phyloP scores from a whole-genome alignment of 2,329 filamentous ascomycete genomes.

The Cercospora citrullina region DNA sequence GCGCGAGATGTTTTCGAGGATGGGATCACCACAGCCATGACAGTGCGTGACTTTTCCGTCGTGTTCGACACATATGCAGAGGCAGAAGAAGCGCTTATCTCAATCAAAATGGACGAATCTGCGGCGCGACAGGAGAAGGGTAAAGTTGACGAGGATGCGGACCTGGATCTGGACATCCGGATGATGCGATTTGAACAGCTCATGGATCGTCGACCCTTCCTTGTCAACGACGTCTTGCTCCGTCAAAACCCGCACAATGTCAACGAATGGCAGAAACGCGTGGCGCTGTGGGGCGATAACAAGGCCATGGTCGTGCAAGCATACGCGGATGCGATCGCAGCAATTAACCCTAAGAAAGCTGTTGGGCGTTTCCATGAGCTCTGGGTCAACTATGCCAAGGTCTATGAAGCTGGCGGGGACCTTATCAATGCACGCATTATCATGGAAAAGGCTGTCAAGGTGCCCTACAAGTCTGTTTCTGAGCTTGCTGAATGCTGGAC shows the following conservation, averaged over 20 bases:
- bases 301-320: conserved; percentile 87
- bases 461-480: conserved; percentile 95
- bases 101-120: conserved; percentile 84
- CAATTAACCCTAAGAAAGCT: conserved; percentile 91
- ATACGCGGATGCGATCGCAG: conserved; percentile 89
- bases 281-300: conserved; percentile 94
- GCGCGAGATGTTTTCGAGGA: conserved; percentile 94
- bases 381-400: conserved; percentile 95
- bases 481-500: conserved; percentile 99
- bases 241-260: conserved; percentile 97
- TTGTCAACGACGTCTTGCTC: conserved; percentile 92
- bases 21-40: conserved; percentile 97
- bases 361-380: conserved; percentile 90
- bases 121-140: conserved; percentile 77
- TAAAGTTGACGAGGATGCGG: conserved; percentile 74
- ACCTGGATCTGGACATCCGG: conserved; percentile 91
- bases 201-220: conserved; percentile 93
- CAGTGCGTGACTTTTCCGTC: conserved; percentile 92
- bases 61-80: conserved; percentile 96
- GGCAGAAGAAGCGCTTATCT: conserved; percentile 94
- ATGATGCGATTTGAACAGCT: conserved; percentile 98
- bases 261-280: conserved; percentile 93
- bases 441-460: conserved; percentile 96
- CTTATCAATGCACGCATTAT: conserved; percentile 83
- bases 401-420: conserved; percentile 88